A percentile compares a stretch with the other conserved stretches of the same genome.
Conservation (phyloP, 768 basidiomycete genomes). For the Agaricus blazei region DNA sequence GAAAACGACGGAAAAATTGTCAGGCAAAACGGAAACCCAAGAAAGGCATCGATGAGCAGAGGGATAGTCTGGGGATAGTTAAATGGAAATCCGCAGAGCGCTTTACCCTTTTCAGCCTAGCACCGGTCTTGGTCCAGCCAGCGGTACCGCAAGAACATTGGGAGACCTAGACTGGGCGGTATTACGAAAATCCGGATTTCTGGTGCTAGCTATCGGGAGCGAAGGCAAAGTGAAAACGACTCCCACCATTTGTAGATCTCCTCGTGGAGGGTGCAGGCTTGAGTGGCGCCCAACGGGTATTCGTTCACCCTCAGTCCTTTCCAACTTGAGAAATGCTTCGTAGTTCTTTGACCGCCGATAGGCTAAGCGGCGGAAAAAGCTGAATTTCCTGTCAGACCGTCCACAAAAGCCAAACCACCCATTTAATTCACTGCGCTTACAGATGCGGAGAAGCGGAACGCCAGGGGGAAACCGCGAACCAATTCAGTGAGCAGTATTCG, state of each 20-base stretch:
- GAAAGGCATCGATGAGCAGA: not conserved
- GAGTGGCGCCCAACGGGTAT: constrained; percentile 2
- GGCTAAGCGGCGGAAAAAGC: constrained; percentile 9
- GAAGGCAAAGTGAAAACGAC: not conserved
- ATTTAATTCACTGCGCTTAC: not conserved
- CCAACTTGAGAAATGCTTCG: constrained; percentile 1
- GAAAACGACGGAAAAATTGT: constrained; percentile 4
- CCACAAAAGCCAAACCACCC: not conserved
- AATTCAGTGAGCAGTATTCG: not conserved
- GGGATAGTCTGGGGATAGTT: not conserved
- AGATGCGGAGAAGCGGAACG: not conserved
- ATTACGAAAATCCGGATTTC: not conserved
- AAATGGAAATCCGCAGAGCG: not conserved
- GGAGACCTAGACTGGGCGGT: not conserved
- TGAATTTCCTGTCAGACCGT: not conserved
- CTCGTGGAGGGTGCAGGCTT: not conserved
- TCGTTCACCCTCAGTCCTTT: not conserved
- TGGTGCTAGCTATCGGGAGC: not conserved
- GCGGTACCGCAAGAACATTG: constrained; percentile 1
- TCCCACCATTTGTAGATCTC: not conserved
- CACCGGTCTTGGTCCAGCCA: not conserved
- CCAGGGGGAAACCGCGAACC: not conserved
- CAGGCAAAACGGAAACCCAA: constrained; percentile 1
- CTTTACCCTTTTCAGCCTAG: not conserved
- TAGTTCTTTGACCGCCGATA: constrained; percentile 3